Conservation (phyloP, 768 basidiomycete genomes). For the Russula griseocarnosa region DNA sequence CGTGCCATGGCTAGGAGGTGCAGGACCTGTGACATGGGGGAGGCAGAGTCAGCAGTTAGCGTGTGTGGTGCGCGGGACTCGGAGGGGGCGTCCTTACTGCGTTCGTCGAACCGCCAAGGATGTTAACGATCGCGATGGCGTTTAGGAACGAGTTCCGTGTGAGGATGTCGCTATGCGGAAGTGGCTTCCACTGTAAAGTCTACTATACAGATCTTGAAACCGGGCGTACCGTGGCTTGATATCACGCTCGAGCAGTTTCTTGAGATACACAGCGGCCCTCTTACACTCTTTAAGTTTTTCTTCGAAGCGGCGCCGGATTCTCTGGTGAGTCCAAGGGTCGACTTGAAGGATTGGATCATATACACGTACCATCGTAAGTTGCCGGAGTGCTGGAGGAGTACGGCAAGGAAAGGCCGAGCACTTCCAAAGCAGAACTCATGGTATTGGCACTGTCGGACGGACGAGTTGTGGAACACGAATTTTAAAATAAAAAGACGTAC, state of each 20-base stretch:
- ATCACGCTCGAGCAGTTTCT: conserved; percentile 66
- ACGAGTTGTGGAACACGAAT: neutral
- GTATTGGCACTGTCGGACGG: conserved; percentile 61
- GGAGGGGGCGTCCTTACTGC: conserved; percentile 44
- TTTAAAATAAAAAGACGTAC: conserved; percentile 37
- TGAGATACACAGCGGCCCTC: conserved; percentile 73
- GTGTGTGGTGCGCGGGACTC: neutral
- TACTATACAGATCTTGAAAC: neutral
- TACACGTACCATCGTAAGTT: conserved; percentile 53
- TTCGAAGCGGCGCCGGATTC: conserved; percentile 32
- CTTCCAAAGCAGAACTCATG: conserved; percentile 82
- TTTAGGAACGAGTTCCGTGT: conserved; percentile 75
- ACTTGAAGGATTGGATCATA: neutral
- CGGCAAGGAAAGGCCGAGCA: conserved; percentile 79
- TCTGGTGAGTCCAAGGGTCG: neutral
- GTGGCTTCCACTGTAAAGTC: neutral
- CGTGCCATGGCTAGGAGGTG: conserved; percentile 84
- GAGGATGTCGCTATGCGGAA: conserved; percentile 51
- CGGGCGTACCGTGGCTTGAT: conserved; percentile 67
- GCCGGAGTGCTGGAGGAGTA: conserved; percentile 81
- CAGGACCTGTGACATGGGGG: conserved; percentile 50
- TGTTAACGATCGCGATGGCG: conserved; percentile 73
- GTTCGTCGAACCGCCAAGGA: conserved; percentile 86
- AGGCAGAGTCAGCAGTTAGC: neutral
- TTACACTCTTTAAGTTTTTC: conserved; percentile 83